A percentile compares a stretch with the other conserved stretches of the same genome.
Evolutionary conservation across 306 rosid genomes (phyloP).

Genomic region (Inga leiocalycina): DNA sequence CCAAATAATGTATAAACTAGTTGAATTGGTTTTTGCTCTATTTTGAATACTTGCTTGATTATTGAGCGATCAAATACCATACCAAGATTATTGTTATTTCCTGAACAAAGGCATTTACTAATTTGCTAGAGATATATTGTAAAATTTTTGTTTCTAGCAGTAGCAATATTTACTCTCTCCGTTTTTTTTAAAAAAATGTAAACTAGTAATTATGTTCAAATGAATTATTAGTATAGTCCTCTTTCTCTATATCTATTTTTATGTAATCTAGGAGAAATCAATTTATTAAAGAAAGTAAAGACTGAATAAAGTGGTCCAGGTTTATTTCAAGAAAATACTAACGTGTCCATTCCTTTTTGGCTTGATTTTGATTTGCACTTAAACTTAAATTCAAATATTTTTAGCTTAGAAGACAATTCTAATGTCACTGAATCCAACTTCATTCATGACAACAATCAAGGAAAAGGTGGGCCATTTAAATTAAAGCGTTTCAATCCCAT

Average conservation of each 20-base stretch:
- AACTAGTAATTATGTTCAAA: neutral
- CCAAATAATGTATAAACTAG: neutral
- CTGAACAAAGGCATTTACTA: neutral
- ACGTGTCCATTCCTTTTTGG: neutral
- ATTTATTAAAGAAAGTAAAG: neutral
- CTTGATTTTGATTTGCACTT: neutral
- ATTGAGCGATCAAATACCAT: conserved; percentile 26
- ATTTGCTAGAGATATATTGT: neutral
- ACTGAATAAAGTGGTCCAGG: neutral
- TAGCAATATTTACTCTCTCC: neutral
- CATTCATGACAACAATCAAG: neutral
- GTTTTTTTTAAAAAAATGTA: neutral
- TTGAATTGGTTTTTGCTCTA: neutral
- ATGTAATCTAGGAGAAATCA: neutral
- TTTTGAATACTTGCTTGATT: neutral
- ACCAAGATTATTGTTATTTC: neutral
- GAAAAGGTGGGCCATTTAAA: neutral
- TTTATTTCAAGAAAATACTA: neutral
- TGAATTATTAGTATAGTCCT: conserved; percentile 2
- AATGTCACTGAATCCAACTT: neutral
- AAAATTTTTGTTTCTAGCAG: conserved; percentile 16
- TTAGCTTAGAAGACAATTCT: neutral
- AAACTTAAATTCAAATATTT: neutral
- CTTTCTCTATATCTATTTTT: neutral
- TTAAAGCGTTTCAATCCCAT: neutral